These are phyloP conservation scores for Cucurbita argyrosperma DNA, from an alignment of 306 rosid species.

Conservation along the genomic window DNA sequence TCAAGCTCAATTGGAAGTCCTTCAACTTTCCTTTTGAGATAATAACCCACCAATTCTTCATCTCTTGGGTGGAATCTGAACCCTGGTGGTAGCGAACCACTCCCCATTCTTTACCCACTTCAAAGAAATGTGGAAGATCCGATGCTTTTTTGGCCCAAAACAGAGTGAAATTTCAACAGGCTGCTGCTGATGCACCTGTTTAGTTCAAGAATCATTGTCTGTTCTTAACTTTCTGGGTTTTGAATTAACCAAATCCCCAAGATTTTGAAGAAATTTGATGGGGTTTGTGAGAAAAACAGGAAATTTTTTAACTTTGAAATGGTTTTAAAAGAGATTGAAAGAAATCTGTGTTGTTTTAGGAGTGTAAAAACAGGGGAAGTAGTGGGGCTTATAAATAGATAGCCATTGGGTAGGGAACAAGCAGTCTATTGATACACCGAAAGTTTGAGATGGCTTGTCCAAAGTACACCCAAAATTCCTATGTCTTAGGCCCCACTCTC, in stretches of 20 bases:
- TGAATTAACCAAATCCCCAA: constrained; percentile 12
- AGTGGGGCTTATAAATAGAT: constrained; percentile 21
- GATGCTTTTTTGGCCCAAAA: constrained; percentile 31
- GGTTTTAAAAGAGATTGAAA: too few relatives aligned
- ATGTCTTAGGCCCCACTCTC: constrained; percentile 32
- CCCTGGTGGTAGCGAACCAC: constrained; percentile 65
- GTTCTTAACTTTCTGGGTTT: constrained; percentile 8
- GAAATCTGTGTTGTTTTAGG: neutral
- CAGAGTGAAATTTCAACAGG: constrained; percentile 37
- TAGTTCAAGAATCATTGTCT: constrained; percentile 57
- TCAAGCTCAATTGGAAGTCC: constrained; percentile 80
- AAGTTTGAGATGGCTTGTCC: constrained; percentile 69
- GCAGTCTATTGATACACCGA: constrained; percentile 51
- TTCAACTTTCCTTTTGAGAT: constrained; percentile 64
- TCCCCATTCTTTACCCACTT: constrained; percentile 20
- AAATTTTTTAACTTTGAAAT: neutral
- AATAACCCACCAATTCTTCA: constrained; percentile 71
- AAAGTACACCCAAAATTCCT: constrained; percentile 48
- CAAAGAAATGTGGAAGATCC: constrained; percentile 51
- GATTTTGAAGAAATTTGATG: neutral
- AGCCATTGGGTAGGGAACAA: constrained; percentile 12
- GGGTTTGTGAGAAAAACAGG: neutral
- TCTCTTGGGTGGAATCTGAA: constrained; percentile 87
- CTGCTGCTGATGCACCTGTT: constrained; percentile 18
- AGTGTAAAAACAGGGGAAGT: constrained; percentile 20